These are phyloP conservation scores for Candida sphagnicola DNA, from an alignment of 805 yeast genomes.

Conservation along the genomic window DNA sequence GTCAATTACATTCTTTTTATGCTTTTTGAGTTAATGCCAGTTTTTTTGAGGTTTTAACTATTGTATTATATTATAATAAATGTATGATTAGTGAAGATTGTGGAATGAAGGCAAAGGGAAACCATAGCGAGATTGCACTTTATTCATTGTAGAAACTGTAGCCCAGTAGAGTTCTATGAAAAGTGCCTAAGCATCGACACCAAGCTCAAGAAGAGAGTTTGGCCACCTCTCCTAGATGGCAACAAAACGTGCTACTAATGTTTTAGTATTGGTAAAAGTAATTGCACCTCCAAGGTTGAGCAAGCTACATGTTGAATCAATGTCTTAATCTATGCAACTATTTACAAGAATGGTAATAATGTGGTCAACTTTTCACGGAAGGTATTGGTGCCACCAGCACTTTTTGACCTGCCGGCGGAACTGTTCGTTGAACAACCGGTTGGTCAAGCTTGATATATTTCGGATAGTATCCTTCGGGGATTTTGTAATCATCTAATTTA, in stretches of 20 bases:
- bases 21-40: no score
- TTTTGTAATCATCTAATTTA: constrained; percentile 46
- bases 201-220: no score
- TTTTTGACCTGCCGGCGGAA: no score
- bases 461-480: constrained; percentile 28
- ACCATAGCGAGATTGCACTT: no score
- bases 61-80: constrained; percentile 1
- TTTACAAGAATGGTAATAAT: not conserved
- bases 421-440: not conserved
- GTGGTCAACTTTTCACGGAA: not conserved
- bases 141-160: no score
- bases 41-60: not conserved
- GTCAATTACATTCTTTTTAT: no score
- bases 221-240: no score
- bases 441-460: constrained; percentile 12
- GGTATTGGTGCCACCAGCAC: no score
- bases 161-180: not conserved
- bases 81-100: constrained; percentile 1
- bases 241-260: no score
- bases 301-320: no score
- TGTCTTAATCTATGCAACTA: not conserved
- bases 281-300: no score
- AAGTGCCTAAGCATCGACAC: not conserved
- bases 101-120: not conserved
- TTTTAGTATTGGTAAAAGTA: no score